phyloP scores from a whole-genome alignment of 2,329 filamentous ascomycete species.

The Ilyonectria mors-panacis region DNA sequence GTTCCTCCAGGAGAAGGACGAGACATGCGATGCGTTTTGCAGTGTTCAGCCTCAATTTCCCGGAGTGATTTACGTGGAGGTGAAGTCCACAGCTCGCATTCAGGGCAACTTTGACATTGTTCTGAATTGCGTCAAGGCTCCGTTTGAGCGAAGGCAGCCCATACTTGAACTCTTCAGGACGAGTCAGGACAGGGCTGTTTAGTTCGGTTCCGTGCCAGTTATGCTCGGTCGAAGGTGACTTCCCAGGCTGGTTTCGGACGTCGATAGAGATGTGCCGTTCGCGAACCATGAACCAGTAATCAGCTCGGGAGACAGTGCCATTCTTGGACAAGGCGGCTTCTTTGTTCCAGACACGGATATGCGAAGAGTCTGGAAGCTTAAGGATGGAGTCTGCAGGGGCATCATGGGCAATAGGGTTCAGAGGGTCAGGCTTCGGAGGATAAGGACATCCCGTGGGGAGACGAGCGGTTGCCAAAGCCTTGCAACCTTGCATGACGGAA shows the following conservation, averaged over 20 bases:
- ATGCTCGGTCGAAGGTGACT: constrained; percentile 37
- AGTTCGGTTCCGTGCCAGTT: constrained; percentile 47
- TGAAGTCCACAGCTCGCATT: constrained; percentile 48
- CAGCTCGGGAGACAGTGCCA: constrained; percentile 15
- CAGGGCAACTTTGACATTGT: constrained; percentile 41
- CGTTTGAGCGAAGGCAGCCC: constrained; percentile 40
- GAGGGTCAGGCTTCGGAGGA: constrained; percentile 4
- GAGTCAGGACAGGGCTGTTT: constrained; percentile 44
- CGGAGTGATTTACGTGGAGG: constrained; percentile 44
- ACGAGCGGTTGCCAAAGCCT: constrained; percentile 37
- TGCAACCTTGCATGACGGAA: constrained; percentile 41
- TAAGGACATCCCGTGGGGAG: constrained; percentile 38
- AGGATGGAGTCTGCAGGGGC: constrained; percentile 29
- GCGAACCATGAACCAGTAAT: constrained; percentile 42
- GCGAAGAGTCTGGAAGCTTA: constrained; percentile 24
- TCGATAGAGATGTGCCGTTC: constrained; percentile 44
- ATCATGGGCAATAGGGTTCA: constrained; percentile 22
- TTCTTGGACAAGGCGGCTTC: neutral
- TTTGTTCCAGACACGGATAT: constrained; percentile 41
- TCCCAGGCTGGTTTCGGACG: constrained; percentile 30
- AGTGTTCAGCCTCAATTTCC: constrained; percentile 34
- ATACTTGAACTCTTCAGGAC: constrained; percentile 35
- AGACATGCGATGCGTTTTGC: constrained; percentile 41
- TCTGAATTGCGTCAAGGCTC: constrained; percentile 36
- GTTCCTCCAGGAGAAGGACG: constrained; percentile 42